Percentiles rank a stretch among this genome's conserved stretches.
These are phyloP conservation scores for Patellifolia procumbens DNA, from an alignment of 179 eudicot genomes.

Conservation along the genomic window DNA sequence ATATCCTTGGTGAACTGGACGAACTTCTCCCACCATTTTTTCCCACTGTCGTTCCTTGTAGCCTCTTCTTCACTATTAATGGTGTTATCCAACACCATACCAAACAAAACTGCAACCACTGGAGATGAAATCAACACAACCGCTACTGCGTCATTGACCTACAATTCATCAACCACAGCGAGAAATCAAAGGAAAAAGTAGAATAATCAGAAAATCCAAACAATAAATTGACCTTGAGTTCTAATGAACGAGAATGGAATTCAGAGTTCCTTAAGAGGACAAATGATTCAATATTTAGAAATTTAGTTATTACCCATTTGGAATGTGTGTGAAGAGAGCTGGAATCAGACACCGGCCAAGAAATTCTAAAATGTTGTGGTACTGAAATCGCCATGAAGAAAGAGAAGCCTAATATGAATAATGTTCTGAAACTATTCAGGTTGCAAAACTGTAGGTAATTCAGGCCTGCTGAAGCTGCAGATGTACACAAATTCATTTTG, in stretches of 20 bases:
- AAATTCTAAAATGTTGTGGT: constrained; percentile 61
- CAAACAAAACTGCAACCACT: constrained; percentile 49
- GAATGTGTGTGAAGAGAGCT: constrained; percentile 47
- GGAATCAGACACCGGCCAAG: constrained; percentile 19
- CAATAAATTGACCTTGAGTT: background rate
- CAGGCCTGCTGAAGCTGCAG: constrained; percentile 74
- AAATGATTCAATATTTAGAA: too few relatives aligned
- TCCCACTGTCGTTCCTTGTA: constrained; percentile 59
- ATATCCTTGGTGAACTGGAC: constrained; percentile 52
- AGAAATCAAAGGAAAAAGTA: background rate
- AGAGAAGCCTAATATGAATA: constrained; percentile 64
- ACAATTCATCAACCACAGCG: constrained; percentile 10
- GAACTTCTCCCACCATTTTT: constrained; percentile 74
- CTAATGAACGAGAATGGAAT: too few relatives aligned
- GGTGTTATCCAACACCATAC: constrained; percentile 54
- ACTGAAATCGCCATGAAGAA: constrained; percentile 61
- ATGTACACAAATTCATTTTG: background rate
- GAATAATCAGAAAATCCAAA: background rate
- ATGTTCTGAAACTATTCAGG: constrained; percentile 72
- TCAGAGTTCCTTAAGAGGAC: too few relatives aligned
- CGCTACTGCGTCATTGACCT: constrained; percentile 58
- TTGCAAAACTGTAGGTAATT: constrained; percentile 76
- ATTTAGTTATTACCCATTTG: constrained; percentile 80
- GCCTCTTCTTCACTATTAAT: constrained; percentile 42
- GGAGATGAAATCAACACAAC: constrained; percentile 56